A percentile compares a stretch with the other conserved stretches of the same genome.
Evolutionary conservation across 2,329 filamentous ascomycete species (phyloP).

Genomic region (Colletotrichum costaricense): DNA sequence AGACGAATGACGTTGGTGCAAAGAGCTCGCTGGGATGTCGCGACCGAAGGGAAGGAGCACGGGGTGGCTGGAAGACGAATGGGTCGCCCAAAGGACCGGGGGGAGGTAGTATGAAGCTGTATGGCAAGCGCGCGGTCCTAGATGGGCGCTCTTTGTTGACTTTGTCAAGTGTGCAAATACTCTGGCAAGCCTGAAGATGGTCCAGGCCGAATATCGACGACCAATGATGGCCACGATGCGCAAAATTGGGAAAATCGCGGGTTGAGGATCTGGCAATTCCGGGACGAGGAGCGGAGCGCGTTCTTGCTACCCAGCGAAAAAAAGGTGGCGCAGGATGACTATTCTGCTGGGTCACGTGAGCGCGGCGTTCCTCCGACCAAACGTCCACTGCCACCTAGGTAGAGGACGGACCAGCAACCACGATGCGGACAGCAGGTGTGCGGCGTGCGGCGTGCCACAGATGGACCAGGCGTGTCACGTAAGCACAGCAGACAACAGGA

Average conservation of each 20-base stretch:
- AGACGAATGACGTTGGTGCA: background rate
- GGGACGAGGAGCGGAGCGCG: conserved; percentile 29
- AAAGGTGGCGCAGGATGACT: conserved; percentile 17
- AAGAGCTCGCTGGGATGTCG: conserved; percentile 21
- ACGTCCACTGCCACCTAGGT: background rate
- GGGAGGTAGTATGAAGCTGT: conserved; percentile 13
- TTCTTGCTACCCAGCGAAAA: conserved; percentile 9
- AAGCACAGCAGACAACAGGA: conserved; percentile 11
- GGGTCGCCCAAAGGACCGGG: conserved; percentile 22
- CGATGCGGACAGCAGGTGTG: background rate
- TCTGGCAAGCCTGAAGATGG: conserved; percentile 18
- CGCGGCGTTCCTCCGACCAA: background rate
- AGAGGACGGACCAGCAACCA: background rate
- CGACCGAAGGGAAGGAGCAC: conserved; percentile 25
- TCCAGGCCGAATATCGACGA: conserved; percentile 28
- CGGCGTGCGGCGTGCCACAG: background rate
- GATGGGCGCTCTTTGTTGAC: conserved; percentile 7
- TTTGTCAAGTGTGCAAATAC: conserved; percentile 5
- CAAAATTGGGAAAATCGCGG: conserved; percentile 30
- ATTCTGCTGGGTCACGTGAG: background rate
- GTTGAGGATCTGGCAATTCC: conserved; percentile 22
- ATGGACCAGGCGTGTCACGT: conserved; percentile 12
- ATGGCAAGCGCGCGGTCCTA: conserved; percentile 24
- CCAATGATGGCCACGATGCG: conserved; percentile 37
- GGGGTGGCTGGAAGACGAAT: conserved; percentile 27